Conservation (phyloP, 148 eudicot species). For the Polygonum maritimum region DNA sequence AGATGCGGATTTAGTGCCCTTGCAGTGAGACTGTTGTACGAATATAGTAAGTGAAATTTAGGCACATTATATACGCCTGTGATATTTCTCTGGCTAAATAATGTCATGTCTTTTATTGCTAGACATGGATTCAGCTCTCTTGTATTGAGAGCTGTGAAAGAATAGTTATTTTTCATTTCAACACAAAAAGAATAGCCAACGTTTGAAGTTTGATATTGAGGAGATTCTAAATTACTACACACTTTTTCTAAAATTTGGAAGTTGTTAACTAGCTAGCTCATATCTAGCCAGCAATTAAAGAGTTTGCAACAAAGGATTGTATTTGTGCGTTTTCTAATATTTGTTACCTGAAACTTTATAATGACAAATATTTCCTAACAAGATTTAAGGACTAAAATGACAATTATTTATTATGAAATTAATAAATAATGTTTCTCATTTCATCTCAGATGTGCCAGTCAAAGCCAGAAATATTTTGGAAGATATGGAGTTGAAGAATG, state of each 20-base stretch:
- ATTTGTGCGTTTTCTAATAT: no score
- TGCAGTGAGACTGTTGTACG: slow-evolving; percentile 70
- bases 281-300: neutral
- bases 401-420: neutral
- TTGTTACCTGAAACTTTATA: no score
- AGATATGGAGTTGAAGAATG: slow-evolving; percentile 77
- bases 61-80: neutral
- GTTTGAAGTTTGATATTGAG: neutral
- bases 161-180: neutral
- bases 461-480: slow-evolving; percentile 82
- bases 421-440: neutral
- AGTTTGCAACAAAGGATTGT: no score
- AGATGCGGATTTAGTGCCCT: slow-evolving; percentile 91
- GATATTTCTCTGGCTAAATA: neutral
- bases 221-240: no score
- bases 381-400: no score
- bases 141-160: neutral
- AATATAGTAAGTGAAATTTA: slow-evolving; percentile 52
- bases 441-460: slow-evolving; percentile 63
- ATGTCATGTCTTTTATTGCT: neutral
- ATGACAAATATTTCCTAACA: no score
- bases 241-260: no score
- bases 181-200: neutral
- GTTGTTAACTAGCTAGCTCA: neutral
- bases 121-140: neutral